Evolutionary conservation across 495 filamentous ascomycete genomes (phyloP).

Genomic region (Aspergillus nidulans): DNA sequence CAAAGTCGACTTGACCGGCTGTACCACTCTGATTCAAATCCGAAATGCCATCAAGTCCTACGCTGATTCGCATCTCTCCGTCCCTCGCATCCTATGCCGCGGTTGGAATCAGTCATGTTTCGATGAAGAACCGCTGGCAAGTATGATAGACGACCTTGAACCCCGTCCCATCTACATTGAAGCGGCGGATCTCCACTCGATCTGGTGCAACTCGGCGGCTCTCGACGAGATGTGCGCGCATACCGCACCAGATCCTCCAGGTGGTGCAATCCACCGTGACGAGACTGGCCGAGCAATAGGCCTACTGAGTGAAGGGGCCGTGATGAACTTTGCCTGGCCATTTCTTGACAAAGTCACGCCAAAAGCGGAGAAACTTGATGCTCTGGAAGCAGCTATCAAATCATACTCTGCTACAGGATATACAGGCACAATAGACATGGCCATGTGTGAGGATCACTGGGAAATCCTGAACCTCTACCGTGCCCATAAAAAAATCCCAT

Average conservation of each 20-base stretch:
- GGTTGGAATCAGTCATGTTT: conserved; percentile 60
- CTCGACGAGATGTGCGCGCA: conserved; percentile 47
- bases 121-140: conserved; percentile 41
- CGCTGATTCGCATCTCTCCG: conserved; percentile 44
- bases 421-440: conserved; percentile 64
- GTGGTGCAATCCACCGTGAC: conserved; percentile 53
- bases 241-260: conserved; percentile 45
- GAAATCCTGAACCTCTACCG: conserved; percentile 48
- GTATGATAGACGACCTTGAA: conserved; percentile 47
- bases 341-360: conserved; percentile 47
- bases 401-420: conserved; percentile 55
- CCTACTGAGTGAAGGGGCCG: conserved; percentile 52
- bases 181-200: conserved; percentile 57
- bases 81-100: conserved; percentile 50
- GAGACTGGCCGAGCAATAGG: conserved; percentile 48
- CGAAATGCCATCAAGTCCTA: conserved; percentile 44
- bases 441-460: conserved; percentile 63
- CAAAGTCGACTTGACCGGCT: conserved; percentile 51
- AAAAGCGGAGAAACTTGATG: conserved; percentile 45
- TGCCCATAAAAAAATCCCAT: conserved; percentile 37
- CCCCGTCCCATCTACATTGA: conserved; percentile 58
- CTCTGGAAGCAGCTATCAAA: conserved; percentile 33
- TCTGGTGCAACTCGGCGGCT: conserved; percentile 56
- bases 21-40: conserved; percentile 53
- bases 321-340: conserved; percentile 57